Evolutionary conservation across 1,284 basidiomycete species (phyloP), one percentile per base, ranked within the genome.

Genomic region (Salmacisia buchloeana): DNA sequence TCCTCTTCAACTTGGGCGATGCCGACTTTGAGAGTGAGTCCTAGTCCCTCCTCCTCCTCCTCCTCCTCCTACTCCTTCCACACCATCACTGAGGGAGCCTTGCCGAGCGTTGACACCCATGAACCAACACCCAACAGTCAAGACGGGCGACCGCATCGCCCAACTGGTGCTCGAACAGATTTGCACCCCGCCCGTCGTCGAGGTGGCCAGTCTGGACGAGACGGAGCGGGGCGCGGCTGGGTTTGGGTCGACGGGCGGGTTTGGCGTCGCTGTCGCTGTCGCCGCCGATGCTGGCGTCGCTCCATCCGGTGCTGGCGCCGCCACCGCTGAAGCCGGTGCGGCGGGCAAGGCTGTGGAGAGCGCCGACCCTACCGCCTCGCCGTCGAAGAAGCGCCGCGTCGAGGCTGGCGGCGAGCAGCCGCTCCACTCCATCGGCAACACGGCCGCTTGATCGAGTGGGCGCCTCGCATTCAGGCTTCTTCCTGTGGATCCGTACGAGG

Each of bases 161-260:
- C 94, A 98, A 78, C 84, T 98, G 38, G 91, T 98, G 69, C 84
- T 97, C 59, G 94, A 98, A 79, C 87, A 86, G 68, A 94, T 97
- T 70, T 86, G 88, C 64, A 94, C 88, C 2, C 92, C 94, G 0
- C 88, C 89, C 6, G 85, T 96, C 13, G 78, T 88, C 38, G 92
- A 94, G 81, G 93, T 97, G 15, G 83, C 93, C 90, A 85, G 87
- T 69, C 86, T 97, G 7, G 88, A 91, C 59, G 87, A 88, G 65
- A 97, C 94, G 0, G 76, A 85, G 21, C 87, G 94, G 33, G 94
- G 94, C 12, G 84, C 83, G n/a, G 88, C 87, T 45, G 94, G 93
- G 0, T 97, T 96, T 72, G 94, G 94, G 0, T 97, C 93, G 1
- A 97, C 94, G 1, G 94, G 94, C n/a, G 83, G 78, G 0, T 79